phyloP scores from a whole-genome alignment of 371 early-diverging fungal genomes.

The Actinomortierella ambigua region DNA sequence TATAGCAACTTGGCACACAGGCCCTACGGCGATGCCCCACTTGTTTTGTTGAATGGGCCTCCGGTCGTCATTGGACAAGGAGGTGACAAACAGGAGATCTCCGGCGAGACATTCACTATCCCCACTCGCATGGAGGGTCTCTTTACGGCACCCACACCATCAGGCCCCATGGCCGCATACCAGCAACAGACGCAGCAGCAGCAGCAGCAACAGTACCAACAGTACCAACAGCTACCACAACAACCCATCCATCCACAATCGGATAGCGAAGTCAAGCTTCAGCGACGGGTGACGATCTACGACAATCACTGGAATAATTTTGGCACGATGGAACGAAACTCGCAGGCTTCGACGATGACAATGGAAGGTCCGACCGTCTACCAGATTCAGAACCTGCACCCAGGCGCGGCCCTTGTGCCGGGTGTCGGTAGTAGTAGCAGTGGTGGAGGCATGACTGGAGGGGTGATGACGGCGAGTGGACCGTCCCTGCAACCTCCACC shows the following conservation, averaged over 20 bases:
- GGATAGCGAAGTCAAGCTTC: slow-evolving; percentile 2
- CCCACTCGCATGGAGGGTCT: too few relatives aligned
- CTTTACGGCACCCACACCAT: neutral
- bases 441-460: slow-evolving; percentile 20
- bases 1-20: slow-evolving; percentile 10
- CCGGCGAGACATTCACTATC: too few relatives aligned
- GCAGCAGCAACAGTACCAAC: too few relatives aligned
- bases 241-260: too few relatives aligned
- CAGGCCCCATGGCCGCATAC: slow-evolving; percentile 1
- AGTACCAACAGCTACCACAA: too few relatives aligned
- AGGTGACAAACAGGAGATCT: too few relatives aligned
- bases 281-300: slow-evolving; percentile 24
- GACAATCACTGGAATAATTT: slow-evolving; percentile 41
- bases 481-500: slow-evolving; percentile 27
- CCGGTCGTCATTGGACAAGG: too few relatives aligned
- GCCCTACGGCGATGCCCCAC: too few relatives aligned
- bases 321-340: slow-evolving; percentile 12
- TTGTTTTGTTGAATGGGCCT: too few relatives aligned
- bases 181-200: neutral
- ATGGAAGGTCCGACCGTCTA: slow-evolving; percentile 12
- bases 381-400: slow-evolving; percentile 6
- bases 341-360: slow-evolving; percentile 21
- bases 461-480: neutral
- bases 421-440: slow-evolving; percentile 4
- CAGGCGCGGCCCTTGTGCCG: slow-evolving; percentile 13